A percentile compares a stretch with the other conserved stretches of the same genome.
phyloP scores from a whole-genome alignment of 371 early-diverging fungal genomes.

The Rhizomucor pusillus region DNA sequence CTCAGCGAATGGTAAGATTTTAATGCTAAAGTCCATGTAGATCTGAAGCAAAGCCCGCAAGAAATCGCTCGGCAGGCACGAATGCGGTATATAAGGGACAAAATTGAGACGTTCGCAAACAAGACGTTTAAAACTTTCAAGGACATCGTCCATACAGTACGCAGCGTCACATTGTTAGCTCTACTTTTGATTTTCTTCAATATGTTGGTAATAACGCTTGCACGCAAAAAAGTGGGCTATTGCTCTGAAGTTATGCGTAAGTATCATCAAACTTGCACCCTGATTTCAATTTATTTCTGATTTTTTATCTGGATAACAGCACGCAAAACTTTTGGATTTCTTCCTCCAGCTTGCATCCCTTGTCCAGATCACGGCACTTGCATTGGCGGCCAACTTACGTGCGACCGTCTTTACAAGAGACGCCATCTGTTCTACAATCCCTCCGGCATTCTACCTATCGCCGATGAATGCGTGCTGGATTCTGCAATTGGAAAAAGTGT shows the following conservation, averaged over 20 bases:
- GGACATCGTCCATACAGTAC: no score
- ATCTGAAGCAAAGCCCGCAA: no score
- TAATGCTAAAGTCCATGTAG: no score
- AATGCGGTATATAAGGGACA: no score
- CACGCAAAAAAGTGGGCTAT: no score
- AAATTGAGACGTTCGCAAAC: no score
- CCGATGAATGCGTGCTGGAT: constrained; percentile 17
- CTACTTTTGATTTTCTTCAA: no score
- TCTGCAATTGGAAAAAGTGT: constrained; percentile 14
- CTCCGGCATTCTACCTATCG: constrained; percentile 13
- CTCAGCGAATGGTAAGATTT: no score
- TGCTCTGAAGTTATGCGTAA: background rate
- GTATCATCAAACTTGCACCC: background rate
- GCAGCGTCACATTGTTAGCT: no score
- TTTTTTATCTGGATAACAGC: background rate
- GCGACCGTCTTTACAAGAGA: constrained; percentile 6
- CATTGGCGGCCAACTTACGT: constrained; percentile 9
- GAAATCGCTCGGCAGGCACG: no score
- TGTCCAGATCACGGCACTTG: constrained; percentile 19
- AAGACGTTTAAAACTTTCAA: no score
- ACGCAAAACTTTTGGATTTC: background rate
- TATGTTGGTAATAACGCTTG: no score
- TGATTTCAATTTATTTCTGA: background rate
- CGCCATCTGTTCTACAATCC: constrained; percentile 11
- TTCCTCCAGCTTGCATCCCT: constrained; percentile 14